phyloP scores from a whole-genome alignment of 2,329 filamentous ascomycete genomes.

The Bipolaris victoriae region DNA sequence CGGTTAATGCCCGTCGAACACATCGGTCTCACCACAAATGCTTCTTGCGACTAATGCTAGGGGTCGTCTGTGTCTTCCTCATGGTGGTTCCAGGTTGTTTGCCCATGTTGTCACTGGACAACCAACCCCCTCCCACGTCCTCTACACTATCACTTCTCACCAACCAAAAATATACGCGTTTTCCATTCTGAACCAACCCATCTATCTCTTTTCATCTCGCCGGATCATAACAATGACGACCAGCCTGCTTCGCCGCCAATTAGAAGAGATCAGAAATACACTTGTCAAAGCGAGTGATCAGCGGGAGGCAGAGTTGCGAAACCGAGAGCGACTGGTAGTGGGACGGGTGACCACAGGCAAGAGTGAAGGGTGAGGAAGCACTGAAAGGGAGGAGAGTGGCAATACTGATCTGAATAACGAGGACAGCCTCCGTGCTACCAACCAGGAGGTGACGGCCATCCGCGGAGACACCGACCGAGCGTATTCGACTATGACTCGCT shows the following conservation, averaged over 20 bases:
- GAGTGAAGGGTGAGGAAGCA: no score
- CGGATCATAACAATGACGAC: not conserved
- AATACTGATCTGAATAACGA: no score
- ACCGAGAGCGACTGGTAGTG: not conserved
- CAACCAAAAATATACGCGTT: not conserved
- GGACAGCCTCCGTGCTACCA: no score
- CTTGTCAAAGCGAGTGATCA: conserved; percentile 22
- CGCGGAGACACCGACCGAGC: conserved; percentile 12
- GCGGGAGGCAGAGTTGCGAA: conserved; percentile 17
- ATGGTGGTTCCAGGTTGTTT: not conserved
- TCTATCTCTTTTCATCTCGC: no score
- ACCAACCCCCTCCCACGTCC: no score
- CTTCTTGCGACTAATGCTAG: no score
- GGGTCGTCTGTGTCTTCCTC: not conserved
- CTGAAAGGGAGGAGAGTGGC: no score
- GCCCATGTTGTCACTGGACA: no score
- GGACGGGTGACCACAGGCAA: no score
- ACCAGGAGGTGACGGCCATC: conserved; percentile 3
- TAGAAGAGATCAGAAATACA: conserved; percentile 26
- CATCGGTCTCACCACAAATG: no score
- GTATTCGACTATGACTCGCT: not conserved
- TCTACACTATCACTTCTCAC: not conserved
- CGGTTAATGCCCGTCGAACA: no score
- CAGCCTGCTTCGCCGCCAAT: conserved; percentile 19
- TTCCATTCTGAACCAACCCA: not conserved